phyloP scores from a whole-genome alignment of 306 rosid species.

The Castanea sativa region DNA sequence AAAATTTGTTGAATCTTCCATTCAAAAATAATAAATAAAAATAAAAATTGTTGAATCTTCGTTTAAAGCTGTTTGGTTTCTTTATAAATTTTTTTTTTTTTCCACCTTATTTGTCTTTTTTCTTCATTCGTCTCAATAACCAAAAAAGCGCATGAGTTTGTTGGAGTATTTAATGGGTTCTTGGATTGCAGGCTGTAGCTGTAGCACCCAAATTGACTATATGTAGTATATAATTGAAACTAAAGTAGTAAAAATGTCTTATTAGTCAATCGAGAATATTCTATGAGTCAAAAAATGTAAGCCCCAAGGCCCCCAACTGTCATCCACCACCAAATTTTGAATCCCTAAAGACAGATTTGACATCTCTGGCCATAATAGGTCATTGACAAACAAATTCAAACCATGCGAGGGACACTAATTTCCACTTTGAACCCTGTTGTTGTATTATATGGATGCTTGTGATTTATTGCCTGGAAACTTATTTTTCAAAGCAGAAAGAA shows the following conservation, averaged over 20 bases:
- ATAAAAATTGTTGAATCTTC: too few species aligned
- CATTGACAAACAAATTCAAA: background rate
- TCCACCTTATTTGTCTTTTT: background rate
- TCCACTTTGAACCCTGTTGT: background rate
- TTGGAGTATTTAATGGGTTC: too few species aligned
- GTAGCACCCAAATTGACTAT: too few species aligned
- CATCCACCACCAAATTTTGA: slow-evolving; percentile 25
- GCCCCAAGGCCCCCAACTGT: slow-evolving; percentile 26
- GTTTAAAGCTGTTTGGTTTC: too few species aligned
- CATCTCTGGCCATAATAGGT: background rate
- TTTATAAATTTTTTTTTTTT: too few species aligned
- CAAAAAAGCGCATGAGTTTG: background rate
- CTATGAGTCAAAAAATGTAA: slow-evolving; percentile 18
- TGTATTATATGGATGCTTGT: background rate
- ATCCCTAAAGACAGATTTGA: slow-evolving; percentile 1
- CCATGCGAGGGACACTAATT: background rate
- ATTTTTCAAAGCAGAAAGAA: too few species aligned
- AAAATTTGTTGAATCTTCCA: too few species aligned
- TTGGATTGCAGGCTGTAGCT: too few species aligned
- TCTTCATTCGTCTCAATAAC: background rate
- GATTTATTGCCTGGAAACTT: too few species aligned
- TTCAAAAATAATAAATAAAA: too few species aligned
- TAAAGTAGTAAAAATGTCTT: slow-evolving; percentile 6
- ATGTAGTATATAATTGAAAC: background rate
- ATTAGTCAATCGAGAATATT: slow-evolving; percentile 15